phyloP scores from a whole-genome alignment of 169 alveolate species.

The Ichthyophthirius multifiliis region DNA sequence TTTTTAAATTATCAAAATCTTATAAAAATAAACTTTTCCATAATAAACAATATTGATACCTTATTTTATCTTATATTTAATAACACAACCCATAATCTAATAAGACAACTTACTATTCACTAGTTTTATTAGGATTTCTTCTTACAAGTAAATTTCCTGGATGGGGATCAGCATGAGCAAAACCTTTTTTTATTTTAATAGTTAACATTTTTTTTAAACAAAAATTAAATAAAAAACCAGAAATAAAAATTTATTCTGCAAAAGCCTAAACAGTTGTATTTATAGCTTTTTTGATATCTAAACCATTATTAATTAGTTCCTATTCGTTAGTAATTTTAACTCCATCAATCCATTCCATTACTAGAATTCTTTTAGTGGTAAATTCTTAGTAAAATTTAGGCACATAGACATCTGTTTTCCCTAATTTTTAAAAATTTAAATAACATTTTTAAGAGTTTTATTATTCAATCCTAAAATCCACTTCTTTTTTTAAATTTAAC shows the following conservation, averaged over 20 bases:
- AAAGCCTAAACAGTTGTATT: conserved; percentile 52
- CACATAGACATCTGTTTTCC: conserved; percentile 45
- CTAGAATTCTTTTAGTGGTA: conserved; percentile 54
- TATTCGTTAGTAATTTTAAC: conserved; percentile 53
- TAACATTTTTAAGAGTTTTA: conserved; percentile 13
- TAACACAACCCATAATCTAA: conserved; percentile 81
- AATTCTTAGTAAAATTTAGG: conserved; percentile 57
- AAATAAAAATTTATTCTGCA: conserved; percentile 68
- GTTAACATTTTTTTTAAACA: too few relatives aligned
- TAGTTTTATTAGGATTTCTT: conserved; percentile 6
- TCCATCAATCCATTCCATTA: conserved; percentile 80
- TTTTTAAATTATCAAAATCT: conserved; percentile 10
- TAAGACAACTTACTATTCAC: conserved; percentile 47
- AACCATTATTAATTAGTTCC: conserved; percentile 36
- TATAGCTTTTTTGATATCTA: conserved; percentile 47
- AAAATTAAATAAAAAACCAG: too few relatives aligned
- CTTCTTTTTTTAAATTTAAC: conserved; percentile 26
- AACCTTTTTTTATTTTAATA: too few relatives aligned
- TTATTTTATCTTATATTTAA: conserved; percentile 23
- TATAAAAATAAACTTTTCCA: conserved; percentile 35
- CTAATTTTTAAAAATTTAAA: conserved; percentile 2
- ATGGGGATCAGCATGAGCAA: conserved; percentile 85
- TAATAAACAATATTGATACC: conserved; percentile 23
- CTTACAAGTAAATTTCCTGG: conserved; percentile 80
- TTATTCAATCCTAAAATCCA: conserved; percentile 33